These are phyloP conservation scores for Arthrinium puccinioides DNA, from an alignment of 2,329 filamentous ascomycete species.

Conservation along the genomic window DNA sequence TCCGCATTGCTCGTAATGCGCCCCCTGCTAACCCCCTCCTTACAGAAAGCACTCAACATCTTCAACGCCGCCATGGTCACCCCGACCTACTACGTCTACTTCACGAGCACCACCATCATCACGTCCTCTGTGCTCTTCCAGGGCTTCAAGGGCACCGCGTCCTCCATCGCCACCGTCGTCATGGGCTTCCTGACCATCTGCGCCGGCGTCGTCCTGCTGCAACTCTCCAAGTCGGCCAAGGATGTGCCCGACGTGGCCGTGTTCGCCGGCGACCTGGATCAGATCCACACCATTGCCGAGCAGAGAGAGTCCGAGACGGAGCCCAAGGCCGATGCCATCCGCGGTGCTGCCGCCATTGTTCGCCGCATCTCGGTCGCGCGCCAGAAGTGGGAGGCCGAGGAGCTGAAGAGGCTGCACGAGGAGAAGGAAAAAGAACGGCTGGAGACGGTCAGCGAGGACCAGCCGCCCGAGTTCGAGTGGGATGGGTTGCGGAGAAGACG, in stretches of 20 bases:
- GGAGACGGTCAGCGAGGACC: slow-evolving; percentile 70
- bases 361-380: slow-evolving; percentile 71
- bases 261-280: slow-evolving; percentile 86
- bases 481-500: slow-evolving; percentile 77
- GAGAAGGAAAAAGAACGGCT: slow-evolving; percentile 68
- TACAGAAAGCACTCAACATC: slow-evolving; percentile 95
- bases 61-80: slow-evolving; percentile 97
- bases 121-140: slow-evolving; percentile 88
- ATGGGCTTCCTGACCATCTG: slow-evolving; percentile 94
- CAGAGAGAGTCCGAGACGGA: slow-evolving; percentile 95
- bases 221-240: slow-evolving; percentile 97
- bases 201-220: slow-evolving; percentile 81
- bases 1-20: neutral
- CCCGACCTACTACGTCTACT: slow-evolving; percentile 97
- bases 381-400: slow-evolving; percentile 71
- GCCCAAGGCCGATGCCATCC: slow-evolving; percentile 92
- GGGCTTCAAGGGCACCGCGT: slow-evolving; percentile 81
- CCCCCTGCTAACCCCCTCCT: neutral
- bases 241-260: slow-evolving; percentile 91
- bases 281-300: slow-evolving; percentile 90
- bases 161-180: slow-evolving; percentile 80
- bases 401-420: slow-evolving; percentile 69
- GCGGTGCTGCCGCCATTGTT: slow-evolving; percentile 81
- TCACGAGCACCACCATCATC: slow-evolving; percentile 91
- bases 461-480: slow-evolving; percentile 68